Evolutionary conservation across 345 rosid species (phyloP).

Genomic region (Excoecaria agallocha): DNA sequence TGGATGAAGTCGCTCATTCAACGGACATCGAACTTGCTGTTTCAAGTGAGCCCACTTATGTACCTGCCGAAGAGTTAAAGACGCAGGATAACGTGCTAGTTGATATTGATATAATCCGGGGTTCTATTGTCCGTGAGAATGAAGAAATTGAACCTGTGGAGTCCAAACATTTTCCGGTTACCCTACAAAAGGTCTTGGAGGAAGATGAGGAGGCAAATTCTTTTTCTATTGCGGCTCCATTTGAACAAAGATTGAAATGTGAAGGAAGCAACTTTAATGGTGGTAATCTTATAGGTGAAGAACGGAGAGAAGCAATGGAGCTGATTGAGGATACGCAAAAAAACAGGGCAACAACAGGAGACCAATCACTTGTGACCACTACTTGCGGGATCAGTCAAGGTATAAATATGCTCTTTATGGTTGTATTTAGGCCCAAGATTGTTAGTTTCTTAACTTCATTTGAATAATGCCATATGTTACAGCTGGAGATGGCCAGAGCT

Average conservation of each 20-base stretch:
- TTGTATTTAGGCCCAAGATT: neutral
- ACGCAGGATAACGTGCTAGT: neutral
- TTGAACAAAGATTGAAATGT: neutral
- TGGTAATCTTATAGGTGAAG: neutral
- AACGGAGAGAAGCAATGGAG: neutral
- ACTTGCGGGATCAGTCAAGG: constrained; percentile 13
- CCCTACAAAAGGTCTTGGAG: neutral
- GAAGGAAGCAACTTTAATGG: neutral
- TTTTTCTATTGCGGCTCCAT: neutral
- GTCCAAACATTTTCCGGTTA: neutral
- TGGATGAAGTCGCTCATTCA: neutral
- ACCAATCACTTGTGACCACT: neutral
- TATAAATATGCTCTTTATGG: constrained; percentile 1
- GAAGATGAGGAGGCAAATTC: neutral
- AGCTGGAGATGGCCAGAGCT: constrained; percentile 10
- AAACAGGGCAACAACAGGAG: neutral
- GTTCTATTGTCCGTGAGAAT: neutral
- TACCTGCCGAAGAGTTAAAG: neutral
- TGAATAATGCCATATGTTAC: constrained; percentile 17
- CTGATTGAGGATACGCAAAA: neutral
- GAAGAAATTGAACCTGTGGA: neutral
- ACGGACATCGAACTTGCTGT: neutral
- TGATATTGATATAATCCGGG: neutral
- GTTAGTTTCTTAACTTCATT: neutral
- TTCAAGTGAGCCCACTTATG: neutral